Conservation (phyloP, 306 rosid species). For the Neltuma alba region DNA sequence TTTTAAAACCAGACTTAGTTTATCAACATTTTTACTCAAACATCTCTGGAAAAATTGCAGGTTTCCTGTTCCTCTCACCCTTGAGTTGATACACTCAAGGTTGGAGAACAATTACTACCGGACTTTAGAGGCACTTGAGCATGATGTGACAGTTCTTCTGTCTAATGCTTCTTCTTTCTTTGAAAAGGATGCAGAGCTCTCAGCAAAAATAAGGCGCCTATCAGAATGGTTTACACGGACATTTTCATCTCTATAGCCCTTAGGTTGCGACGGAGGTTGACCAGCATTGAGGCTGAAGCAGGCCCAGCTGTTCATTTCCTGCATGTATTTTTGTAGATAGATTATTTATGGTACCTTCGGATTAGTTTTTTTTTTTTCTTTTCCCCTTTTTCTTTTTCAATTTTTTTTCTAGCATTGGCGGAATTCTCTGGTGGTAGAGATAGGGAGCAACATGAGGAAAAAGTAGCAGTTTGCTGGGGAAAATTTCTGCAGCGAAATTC, state of each 20-base stretch:
- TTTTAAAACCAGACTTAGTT: not conserved
- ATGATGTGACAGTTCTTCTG: slow-evolving; percentile 68
- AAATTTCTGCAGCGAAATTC: slow-evolving; percentile 60
- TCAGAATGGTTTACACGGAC: slow-evolving; percentile 83
- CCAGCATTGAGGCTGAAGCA: slow-evolving; percentile 44
- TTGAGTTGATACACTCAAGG: slow-evolving; percentile 74
- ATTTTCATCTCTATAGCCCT: slow-evolving; percentile 56
- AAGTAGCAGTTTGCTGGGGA: slow-evolving; percentile 53
- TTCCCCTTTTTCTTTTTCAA: not conserved
- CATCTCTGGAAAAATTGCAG: slow-evolving; percentile 50
- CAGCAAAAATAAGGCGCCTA: slow-evolving; percentile 60
- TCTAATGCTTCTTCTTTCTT: slow-evolving; percentile 60
- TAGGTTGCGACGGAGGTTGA: slow-evolving; percentile 35
- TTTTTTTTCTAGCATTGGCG: slow-evolving; percentile 3
- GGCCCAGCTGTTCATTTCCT: slow-evolving; percentile 41
- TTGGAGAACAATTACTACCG: slow-evolving; percentile 88
- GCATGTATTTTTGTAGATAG: slow-evolving; percentile 53
- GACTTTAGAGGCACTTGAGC: slow-evolving; percentile 82
- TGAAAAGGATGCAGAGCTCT: slow-evolving; percentile 64
- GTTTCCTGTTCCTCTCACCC: slow-evolving; percentile 84
- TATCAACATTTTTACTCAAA: slow-evolving; percentile 18
- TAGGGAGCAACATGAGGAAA: slow-evolving; percentile 41
- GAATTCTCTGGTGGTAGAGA: slow-evolving; percentile 38
- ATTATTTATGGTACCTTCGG: slow-evolving; percentile 39
- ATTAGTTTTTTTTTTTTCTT: not conserved